These are phyloP conservation scores for Vitis cinerea DNA, from an alignment of 164 flowering plant species.

Conservation along the genomic window DNA sequence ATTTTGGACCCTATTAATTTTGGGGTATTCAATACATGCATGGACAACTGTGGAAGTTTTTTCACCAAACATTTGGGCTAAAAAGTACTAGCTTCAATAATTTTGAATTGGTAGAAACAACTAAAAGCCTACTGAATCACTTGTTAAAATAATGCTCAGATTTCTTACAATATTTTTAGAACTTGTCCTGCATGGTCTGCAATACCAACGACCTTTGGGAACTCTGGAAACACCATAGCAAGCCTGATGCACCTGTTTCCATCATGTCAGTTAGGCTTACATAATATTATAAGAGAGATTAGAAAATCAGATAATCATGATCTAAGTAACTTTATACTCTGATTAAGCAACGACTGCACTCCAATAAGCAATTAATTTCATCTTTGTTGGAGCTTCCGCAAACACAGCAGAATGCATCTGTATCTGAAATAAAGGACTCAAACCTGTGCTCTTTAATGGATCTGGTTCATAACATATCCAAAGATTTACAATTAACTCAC, in stretches of 20 bases:
- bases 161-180: conserved; percentile 50
- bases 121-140: too few relatives aligned
- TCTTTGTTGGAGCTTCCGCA: conserved; percentile 57
- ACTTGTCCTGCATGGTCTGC: conserved; percentile 52
- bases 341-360: conserved; percentile 50
- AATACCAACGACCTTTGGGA: conserved; percentile 58
- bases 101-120: too few relatives aligned
- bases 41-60: too few relatives aligned
- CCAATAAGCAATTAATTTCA: conserved; percentile 42
- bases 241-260: conserved; percentile 60
- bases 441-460: conserved; percentile 16
- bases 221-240: conserved; percentile 61
- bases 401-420: conserved; percentile 51
- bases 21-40: too few relatives aligned
- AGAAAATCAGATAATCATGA: conserved; percentile 2
- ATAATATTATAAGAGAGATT: not conserved
- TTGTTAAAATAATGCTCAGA: not conserved
- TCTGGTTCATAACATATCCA: conserved; percentile 22
- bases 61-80: too few relatives aligned
- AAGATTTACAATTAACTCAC: not conserved
- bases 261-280: conserved; percentile 7
- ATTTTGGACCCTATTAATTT: too few relatives aligned
- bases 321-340: conserved; percentile 29
- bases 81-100: too few relatives aligned
- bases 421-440: conserved; percentile 18